Evolutionary conservation across 2,329 filamentous ascomycete species (phyloP), one percentile per base, ranked within the genome.

Genomic region (Corynespora cassiicola): DNA sequence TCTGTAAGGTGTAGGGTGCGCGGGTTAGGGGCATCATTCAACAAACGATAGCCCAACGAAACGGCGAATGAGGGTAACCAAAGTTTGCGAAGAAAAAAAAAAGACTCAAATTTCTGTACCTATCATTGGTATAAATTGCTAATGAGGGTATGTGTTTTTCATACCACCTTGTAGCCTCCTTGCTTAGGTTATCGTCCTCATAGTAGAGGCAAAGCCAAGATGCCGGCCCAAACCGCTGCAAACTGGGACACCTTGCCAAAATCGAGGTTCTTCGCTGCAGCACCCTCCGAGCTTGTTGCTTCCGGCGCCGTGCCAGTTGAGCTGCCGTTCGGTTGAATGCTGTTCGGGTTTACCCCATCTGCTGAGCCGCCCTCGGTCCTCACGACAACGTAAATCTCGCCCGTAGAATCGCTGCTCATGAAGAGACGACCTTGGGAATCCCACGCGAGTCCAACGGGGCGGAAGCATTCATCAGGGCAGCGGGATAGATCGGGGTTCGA

Each of bases 381-480:
- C 1, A 55, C 60, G 15, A 75, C 52, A 19, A 86, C 76, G 51
- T 79, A 87, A 26, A 88, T 76, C 70, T 88, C 84, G 5, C 84
- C 85, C 0, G 82, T 84, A 10, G 73, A 61, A 59, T 87, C 85
- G 4, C 77, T 82, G 39, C 72, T 79, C 71, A 86, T 77, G 65
- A 79, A 87, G 7, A 88, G 65, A 6, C 84, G 69, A 6, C 76
- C 80, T 26, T 74, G 52, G 7, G 48, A 47, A 59, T 77, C 73
- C 60, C 72, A 76, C 1, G 74, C 75, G 6, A 87, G 66, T 2
- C 82, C 80, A 1, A 81, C 81, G 17, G 84, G 84, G 2, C 84
- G 74, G 68, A 87, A 82, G 64, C 84, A 87, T 4, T 61, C 56
- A 26, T 69, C 67, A 0, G 81, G 81, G 43, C 84, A 87, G 3